Evolutionary conservation across 345 rosid species (phyloP).

Genomic region (Boechera divaricarpa): DNA sequence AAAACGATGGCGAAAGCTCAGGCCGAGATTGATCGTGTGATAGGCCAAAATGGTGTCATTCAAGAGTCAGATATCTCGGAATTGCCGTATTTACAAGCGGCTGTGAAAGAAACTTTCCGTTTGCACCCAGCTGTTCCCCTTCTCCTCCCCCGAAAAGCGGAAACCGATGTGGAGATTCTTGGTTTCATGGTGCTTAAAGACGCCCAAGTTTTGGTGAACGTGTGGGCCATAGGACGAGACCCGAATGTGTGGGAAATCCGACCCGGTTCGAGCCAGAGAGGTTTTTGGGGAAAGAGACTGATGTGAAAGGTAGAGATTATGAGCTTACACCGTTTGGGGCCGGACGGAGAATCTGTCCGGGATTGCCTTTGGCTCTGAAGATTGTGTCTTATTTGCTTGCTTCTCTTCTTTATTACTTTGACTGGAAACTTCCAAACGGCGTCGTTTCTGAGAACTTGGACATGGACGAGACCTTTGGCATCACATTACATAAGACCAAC

Average conservation of each 20-base stretch:
- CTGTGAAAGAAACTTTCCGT: slow-evolving; percentile 33
- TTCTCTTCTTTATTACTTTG: slow-evolving; percentile 38
- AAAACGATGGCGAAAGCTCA: slow-evolving; percentile 51
- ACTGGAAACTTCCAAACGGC: slow-evolving; percentile 36
- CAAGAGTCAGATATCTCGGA: slow-evolving; percentile 21
- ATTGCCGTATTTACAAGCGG: slow-evolving; percentile 28
- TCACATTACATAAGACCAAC: slow-evolving; percentile 18
- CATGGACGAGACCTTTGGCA: slow-evolving; percentile 34
- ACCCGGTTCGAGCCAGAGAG: slow-evolving; percentile 32
- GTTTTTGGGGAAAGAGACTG: slow-evolving; percentile 24
- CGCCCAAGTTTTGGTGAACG: slow-evolving; percentile 33
- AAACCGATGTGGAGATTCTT: slow-evolving; percentile 9
- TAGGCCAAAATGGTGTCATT: slow-evolving; percentile 31
- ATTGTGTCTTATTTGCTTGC: slow-evolving; percentile 11
- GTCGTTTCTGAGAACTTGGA: slow-evolving; percentile 2
- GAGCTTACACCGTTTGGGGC: slow-evolving; percentile 36
- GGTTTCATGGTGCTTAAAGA: slow-evolving; percentile 35
- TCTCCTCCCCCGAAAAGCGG: slow-evolving; percentile 26
- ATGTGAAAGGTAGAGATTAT: slow-evolving; percentile 30
- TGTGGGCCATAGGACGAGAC: slow-evolving; percentile 39
- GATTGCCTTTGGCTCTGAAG: slow-evolving; percentile 23
- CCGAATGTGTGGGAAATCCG: slow-evolving; percentile 36
- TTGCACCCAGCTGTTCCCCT: slow-evolving; percentile 34
- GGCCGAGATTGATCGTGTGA: slow-evolving; percentile 48
- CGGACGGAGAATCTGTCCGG: slow-evolving; percentile 38